These are phyloP conservation scores for Penicillium corylophilum DNA, from an alignment of 2,329 filamentous ascomycete species.

Conservation along the genomic window DNA sequence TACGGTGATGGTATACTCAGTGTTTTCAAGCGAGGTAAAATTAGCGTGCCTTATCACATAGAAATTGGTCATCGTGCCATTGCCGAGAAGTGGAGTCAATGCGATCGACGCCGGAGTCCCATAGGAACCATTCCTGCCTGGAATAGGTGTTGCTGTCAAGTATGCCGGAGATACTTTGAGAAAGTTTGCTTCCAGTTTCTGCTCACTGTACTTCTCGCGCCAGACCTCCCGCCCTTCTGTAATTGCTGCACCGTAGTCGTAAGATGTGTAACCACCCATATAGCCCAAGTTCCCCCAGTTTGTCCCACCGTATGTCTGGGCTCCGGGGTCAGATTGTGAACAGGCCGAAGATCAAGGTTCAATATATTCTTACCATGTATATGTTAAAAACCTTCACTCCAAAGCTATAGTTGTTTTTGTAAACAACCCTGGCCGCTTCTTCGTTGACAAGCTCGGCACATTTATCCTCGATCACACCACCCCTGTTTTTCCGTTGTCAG, in stretches of 20 bases:
- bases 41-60: constrained; percentile 16
- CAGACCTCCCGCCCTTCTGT: constrained; percentile 65
- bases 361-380: no score
- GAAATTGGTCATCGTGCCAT: constrained; percentile 9
- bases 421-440: no score
- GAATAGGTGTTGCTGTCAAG: constrained; percentile 55
- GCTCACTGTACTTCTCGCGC: constrained; percentile 73
- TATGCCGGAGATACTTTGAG: constrained; percentile 69
- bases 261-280: no score
- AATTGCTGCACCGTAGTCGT: constrained; percentile 62
- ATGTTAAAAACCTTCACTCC: no score
- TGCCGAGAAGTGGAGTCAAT: constrained; percentile 10
- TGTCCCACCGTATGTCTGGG: no score
- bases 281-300: no score
- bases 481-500: no score
- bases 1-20: constrained; percentile 11
- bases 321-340: no score
- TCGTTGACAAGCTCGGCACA: no score
- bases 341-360: no score
- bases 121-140: constrained; percentile 8
- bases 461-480: no score
- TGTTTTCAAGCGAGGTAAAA: constrained; percentile 12
- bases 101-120: constrained; percentile 9
- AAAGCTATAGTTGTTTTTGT: no score
- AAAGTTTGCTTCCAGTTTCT: constrained; percentile 74